A percentile compares a stretch with the other conserved stretches of the same genome.
Evolutionary conservation across 176 grass and related monocot species (phyloP).

Genomic region (Zea luxurians): DNA sequence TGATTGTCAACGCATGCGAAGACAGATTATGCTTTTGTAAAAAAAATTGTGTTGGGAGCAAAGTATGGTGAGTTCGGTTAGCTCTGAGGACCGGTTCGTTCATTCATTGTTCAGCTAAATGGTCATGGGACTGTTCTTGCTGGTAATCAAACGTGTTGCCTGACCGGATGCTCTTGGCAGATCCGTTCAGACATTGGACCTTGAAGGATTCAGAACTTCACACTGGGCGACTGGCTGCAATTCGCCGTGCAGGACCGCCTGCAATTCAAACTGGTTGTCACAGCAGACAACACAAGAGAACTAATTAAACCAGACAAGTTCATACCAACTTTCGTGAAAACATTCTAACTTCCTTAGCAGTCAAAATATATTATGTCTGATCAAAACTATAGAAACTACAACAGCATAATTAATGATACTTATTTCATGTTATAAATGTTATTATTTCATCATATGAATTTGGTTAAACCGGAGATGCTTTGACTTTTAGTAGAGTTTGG

Average conservation of each 20-base stretch:
- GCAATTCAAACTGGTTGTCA: not conserved
- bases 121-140: not conserved
- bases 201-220: not conserved
- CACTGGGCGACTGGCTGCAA: not conserved
- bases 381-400: too few relatives aligned
- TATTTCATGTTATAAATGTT: too few relatives aligned
- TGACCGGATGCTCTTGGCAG: not conserved
- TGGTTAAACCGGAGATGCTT: too few relatives aligned
- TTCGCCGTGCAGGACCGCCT: not conserved
- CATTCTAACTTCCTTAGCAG: too few relatives aligned
- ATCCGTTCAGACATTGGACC: not conserved
- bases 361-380: too few relatives aligned
- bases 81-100: not conserved
- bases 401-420: too few relatives aligned
- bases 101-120: not conserved
- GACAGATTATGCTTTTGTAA: not conserved
- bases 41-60: not conserved
- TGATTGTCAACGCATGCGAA: conserved; percentile 13
- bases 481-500: too few relatives aligned
- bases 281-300: too few relatives aligned
- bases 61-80: not conserved
- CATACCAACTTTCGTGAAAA: too few relatives aligned
- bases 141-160: not conserved
- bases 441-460: too few relatives aligned
- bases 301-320: too few relatives aligned